These are phyloP conservation scores for Macadamia tetraphylla DNA, from an alignment of 164 flowering plant genomes.

Conservation along the genomic window DNA sequence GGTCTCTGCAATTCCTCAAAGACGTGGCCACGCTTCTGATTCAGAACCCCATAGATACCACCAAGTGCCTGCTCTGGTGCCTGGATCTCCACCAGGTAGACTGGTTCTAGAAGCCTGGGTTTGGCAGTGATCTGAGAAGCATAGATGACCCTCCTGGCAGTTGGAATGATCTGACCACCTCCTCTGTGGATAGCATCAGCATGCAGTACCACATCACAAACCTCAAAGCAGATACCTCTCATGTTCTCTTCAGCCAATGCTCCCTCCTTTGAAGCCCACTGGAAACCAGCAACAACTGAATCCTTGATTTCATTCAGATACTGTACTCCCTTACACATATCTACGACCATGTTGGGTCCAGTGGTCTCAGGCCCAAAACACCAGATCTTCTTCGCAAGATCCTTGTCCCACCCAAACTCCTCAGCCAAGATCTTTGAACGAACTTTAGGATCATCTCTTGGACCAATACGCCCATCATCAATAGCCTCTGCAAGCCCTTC, in stretches of 20 bases:
- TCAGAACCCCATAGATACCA: conserved; percentile 26
- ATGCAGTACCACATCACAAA: conserved; percentile 19
- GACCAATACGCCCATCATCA: conserved; percentile 22
- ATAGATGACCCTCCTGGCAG: conserved; percentile 16
- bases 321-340: conserved; percentile 21
- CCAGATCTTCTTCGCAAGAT: conserved; percentile 21
- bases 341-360: conserved; percentile 21
- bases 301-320: conserved; percentile 18
- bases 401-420: conserved; percentile 22
- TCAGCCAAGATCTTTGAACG: conserved; percentile 15
- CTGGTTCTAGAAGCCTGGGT: conserved; percentile 19
- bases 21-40: conserved; percentile 24
- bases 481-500: conserved; percentile 22
- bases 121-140: conserved; percentile 17
- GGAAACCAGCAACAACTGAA: conserved; percentile 17
- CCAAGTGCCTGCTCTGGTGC: conserved; percentile 31
- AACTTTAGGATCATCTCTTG: conserved; percentile 17
- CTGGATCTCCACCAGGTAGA: conserved; percentile 17
- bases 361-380: conserved; percentile 19
- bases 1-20: conserved; percentile 38
- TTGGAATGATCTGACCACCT: conserved; percentile 22
- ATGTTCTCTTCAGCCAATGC: conserved; percentile 22
- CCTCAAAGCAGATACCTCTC: conserved; percentile 18
- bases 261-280: conserved; percentile 23
- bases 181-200: conserved; percentile 19